Base-by-base conservation (phyloP, 2,329 filamentous ascomycete genomes). In the Diaporthe amygdali region DNA sequence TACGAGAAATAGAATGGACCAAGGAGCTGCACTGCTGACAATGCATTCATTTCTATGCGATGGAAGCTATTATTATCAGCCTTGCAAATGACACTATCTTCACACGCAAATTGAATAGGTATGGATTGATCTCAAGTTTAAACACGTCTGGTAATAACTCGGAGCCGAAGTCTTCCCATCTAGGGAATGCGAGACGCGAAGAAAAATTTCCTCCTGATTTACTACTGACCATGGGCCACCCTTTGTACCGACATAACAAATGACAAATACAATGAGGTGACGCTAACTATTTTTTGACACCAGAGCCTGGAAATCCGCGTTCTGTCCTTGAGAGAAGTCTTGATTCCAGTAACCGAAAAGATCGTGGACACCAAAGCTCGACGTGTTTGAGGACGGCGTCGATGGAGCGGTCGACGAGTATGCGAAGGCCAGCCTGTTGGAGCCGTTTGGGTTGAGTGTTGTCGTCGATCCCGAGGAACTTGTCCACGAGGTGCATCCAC, bases 261-360 rank as follows among this genome's bases (percentile, higher is more conserved):
- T 4, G 22, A 3, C 27, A 34, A 34, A 7, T 12, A 30, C 5
- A 2, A 27, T 9, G 14, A 25, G 14, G 27, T 8, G 15, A n/a
- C n/a, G 2, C 27, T 49, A 64, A 20, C n/a, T 64, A 55, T 80
- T 79, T 61, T 56, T 73, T n/a, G 69, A 27, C 2, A 80, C 78
- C 3, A 80, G 72, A 17, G 71, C 66, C 17, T 70, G 74, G 68
- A 80, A 80, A 47, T 76, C 66, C 2, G 73, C 37, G 63, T 80
- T 80, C 3, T 71, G 74, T 14, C 75, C 79, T 3, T 71, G 46
- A 2, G 76, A 54, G 71, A 80, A 80, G 71, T 80, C 78, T 34
- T 79, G 78, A 22, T 76, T 76, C 79, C 79, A 80, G 75, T 79
- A 79, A 68, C 51, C 73, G 54, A 75, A 77, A 0, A 76, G 75